Base-by-base conservation (phyloP, 1,139 yeast species). In the Hemisphaericaspora subhashii region DNA sequence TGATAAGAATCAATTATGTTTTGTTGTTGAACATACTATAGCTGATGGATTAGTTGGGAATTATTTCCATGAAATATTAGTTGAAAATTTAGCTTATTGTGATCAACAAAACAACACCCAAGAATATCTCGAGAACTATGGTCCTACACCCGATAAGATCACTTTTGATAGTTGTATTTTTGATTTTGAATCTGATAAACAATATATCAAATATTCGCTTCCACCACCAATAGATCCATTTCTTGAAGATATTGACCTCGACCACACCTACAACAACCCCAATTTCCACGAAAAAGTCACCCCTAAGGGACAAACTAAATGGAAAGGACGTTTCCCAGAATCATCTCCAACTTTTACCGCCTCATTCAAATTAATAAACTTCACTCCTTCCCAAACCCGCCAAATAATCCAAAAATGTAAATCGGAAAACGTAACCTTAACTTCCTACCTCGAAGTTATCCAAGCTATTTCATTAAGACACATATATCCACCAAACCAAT, bases 11-110 rank as follows among this genome's bases (percentile, higher is more conserved):
- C 47, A 58, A n/a, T 44, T 70, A 25, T 52, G 62, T 5, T 63
- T 50, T 2, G 57, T 58, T 0, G 60, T 68, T 28, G 77, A 72
- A 35, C 77, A 72, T 45, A 61, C 74, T 1, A 57, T 68, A 21
- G 64, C 60, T 11, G 77, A 72, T 49, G 77, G 77, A 0, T 52
- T 68, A 5, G 71, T 64, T n/a, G 75, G 66, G 0, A 55, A 54
- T 27, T 55, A 57, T 34, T 64, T 71, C 49, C 75, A 70, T 43
- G 68, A 69, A 47, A 53, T 59, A 10, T 58, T 71, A 20, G 47
- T 68, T 15, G 57, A 60, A 15, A 60, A 59, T 36, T 50, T 67
- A 41, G 58, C 57, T 1, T 48, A 40, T 13, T 43, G 42, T 33
- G 36, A 24, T 10, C 48, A 52, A 16, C 33, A 38, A 0, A 38